Percentiles rank a stretch among this genome's conserved stretches.
Evolutionary conservation across 2,329 filamentous ascomycete species (phyloP).

Genomic region (Leptographium radiaticola): DNA sequence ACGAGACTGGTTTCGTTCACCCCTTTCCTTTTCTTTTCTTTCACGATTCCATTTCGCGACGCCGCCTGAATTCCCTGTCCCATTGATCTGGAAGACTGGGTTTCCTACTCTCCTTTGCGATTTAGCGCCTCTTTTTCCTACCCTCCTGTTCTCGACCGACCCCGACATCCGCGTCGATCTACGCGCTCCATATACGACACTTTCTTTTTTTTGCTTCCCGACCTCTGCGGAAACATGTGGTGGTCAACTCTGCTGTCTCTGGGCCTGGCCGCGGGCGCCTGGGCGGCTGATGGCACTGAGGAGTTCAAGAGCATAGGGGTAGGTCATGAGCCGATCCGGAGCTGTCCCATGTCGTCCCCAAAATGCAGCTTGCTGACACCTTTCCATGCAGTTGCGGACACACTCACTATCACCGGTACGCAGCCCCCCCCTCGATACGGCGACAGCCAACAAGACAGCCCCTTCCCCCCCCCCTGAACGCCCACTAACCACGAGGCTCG

Average conservation of each 20-base stretch:
- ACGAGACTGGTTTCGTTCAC: not conserved
- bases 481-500: not conserved
- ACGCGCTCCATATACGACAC: not conserved
- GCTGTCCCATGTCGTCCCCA: not conserved
- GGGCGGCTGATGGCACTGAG: conserved; percentile 33
- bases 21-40: not conserved
- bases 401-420: conserved; percentile 70
- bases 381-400: conserved; percentile 55
- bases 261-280: conserved; percentile 36
- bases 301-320: conserved; percentile 33
- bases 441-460: not conserved
- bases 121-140: not conserved
- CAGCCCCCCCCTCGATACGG: not conserved
- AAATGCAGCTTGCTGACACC: conserved; percentile 4
- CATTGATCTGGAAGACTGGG: not conserved
- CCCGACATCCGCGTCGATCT: not conserved
- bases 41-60: not conserved
- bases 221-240: conserved; percentile 26
- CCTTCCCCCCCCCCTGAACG: not conserved
- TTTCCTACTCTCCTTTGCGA: not conserved
- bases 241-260: conserved; percentile 32
- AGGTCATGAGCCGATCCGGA: conserved; percentile 8
- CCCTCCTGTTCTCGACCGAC: not conserved
- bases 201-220: not conserved
- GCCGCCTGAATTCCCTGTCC: not conserved